Conservation (phyloP, 495 filamentous ascomycete species). For the Annulohypoxylon maeteangense region DNA sequence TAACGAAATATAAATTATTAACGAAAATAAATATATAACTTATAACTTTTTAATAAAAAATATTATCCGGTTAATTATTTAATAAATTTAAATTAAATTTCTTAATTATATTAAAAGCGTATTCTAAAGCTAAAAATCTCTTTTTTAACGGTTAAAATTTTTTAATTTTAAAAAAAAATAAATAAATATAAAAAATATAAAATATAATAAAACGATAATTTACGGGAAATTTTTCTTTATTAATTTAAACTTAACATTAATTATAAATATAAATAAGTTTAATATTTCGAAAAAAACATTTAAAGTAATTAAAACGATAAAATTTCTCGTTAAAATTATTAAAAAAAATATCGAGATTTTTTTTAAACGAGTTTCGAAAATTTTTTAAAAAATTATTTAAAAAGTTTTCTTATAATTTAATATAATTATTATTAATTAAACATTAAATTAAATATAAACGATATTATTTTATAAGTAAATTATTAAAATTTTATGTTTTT, state of each 20-base stretch:
- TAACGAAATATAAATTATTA: neutral
- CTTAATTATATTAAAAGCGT: neutral
- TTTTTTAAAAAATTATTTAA: neutral
- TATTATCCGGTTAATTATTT: neutral
- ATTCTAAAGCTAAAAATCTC: neutral
- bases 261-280: conserved; percentile 1
- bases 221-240: neutral
- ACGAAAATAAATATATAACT: neutral
- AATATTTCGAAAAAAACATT: neutral
- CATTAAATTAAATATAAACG: conserved; percentile 3
- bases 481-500: neutral
- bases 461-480: neutral
- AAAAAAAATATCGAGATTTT: neutral
- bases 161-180: neutral
- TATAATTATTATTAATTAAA: neutral
- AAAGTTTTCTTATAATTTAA: neutral
- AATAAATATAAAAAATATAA: neutral
- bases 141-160: neutral
- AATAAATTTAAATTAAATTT: conserved; percentile 1
- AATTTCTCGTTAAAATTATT: neutral
- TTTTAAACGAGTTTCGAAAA: neutral
- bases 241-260: neutral
- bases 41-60: neutral
- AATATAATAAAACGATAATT: neutral
- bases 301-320: neutral